These are phyloP conservation scores for Dovyalis caffra DNA, from an alignment of 345 rosid species.

Conservation along the genomic window DNA sequence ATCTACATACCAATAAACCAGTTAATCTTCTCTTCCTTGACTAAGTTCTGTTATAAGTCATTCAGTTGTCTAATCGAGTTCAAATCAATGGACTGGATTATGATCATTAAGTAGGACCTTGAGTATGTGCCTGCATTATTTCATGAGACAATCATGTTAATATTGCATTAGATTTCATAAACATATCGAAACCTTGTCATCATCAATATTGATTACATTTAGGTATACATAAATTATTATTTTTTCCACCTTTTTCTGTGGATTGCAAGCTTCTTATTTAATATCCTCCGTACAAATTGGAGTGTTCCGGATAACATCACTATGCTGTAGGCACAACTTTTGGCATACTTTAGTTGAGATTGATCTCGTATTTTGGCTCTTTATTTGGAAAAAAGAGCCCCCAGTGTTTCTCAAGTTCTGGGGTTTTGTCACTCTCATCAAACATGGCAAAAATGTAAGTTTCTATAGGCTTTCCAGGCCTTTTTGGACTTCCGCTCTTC, in stretches of 20 bases:
- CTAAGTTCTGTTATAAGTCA: too few species aligned
- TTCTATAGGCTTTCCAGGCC: slow-evolving; percentile 46
- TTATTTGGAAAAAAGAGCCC: slow-evolving; percentile 52
- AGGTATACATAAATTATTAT: background rate
- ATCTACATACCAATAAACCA: too few species aligned
- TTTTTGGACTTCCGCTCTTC: slow-evolving; percentile 47
- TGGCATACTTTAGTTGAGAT: slow-evolving; percentile 33
- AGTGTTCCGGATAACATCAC: background rate
- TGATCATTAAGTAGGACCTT: background rate
- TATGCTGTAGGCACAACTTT: slow-evolving; percentile 21
- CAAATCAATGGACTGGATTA: background rate
- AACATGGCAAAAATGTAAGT: slow-evolving; percentile 65
- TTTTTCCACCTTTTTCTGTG: background rate
- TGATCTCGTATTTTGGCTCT: slow-evolving; percentile 46
- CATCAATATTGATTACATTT: background rate
- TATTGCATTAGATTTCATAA: background rate
- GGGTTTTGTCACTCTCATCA: slow-evolving; percentile 51
- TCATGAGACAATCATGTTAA: background rate
- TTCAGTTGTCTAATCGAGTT: too few species aligned
- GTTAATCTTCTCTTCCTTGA: too few species aligned
- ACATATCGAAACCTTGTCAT: background rate
- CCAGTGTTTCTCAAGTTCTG: slow-evolving; percentile 49
- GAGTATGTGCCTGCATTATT: background rate
- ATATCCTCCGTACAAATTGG: background rate
- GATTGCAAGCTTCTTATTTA: background rate